Percentiles rank a stretch among this genome's conserved stretches.
Evolutionary conservation across 148 eudicot genomes (phyloP).

Genomic region (Rheum nobile): DNA sequence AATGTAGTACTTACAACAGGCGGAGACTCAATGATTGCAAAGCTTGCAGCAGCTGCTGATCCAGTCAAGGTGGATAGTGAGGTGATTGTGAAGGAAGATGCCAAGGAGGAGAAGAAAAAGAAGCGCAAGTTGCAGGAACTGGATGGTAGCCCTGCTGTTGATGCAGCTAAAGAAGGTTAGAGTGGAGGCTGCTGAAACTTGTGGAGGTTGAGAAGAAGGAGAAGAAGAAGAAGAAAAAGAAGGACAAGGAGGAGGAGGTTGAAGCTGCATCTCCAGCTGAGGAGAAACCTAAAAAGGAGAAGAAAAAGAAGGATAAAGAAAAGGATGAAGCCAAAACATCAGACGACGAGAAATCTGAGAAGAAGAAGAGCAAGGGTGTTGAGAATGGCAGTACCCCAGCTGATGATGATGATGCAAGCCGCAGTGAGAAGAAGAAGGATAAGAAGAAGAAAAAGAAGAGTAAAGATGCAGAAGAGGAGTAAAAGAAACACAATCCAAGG

Average conservation of each 20-base stretch:
- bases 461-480: conserved; percentile 40
- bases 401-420: conserved; percentile 22
- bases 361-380: conserved; percentile 36
- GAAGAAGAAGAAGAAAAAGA: conserved; percentile 13
- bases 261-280: conserved; percentile 9
- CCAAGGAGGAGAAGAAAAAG: conserved; percentile 38
- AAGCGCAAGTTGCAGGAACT: conserved; percentile 43
- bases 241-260: conserved; percentile 10
- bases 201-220: conserved; percentile 17
- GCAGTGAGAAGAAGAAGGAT: conserved; percentile 48
- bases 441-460: conserved; percentile 66
- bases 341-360: conserved; percentile 44
- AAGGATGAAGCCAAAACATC: conserved; percentile 20
- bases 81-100: conserved; percentile 11
- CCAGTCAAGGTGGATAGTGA: conserved; percentile 22
- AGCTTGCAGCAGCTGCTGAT: conserved; percentile 48
- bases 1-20: conserved; percentile 73
- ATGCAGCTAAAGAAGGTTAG: conserved; percentile 46
- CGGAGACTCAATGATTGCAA: conserved; percentile 64
- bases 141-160: conserved; percentile 31
- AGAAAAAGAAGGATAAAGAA: conserved; percentile 36
- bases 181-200: conserved; percentile 24
- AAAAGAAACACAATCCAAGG: conserved; percentile 8
- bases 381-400: conserved; percentile 19
- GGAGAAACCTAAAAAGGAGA: conserved; percentile 19